Conservation (phyloP, 2,329 filamentous ascomycete genomes). For the Xylaria sp. region DNA sequence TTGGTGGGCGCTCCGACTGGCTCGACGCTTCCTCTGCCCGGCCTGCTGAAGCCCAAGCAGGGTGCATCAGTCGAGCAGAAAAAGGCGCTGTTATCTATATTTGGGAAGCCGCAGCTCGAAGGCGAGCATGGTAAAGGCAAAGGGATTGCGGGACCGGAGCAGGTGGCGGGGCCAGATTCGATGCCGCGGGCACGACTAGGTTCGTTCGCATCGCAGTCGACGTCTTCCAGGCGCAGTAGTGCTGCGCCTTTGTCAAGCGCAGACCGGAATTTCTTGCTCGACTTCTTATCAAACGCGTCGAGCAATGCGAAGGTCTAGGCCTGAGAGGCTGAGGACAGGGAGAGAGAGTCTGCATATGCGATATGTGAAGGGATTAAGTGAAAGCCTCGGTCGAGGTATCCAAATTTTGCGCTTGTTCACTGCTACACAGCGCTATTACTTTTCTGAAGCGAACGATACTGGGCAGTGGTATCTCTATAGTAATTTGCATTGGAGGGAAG, state of each 20-base stretch:
- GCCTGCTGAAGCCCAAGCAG: constrained; percentile 31
- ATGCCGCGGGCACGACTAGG: constrained; percentile 36
- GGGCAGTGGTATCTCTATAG: background rate
- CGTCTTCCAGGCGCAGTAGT: constrained; percentile 39
- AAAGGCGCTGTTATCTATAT: constrained; percentile 54
- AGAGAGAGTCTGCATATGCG: background rate
- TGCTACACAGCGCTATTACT: background rate
- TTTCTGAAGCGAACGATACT: background rate
- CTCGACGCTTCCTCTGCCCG: constrained; percentile 28
- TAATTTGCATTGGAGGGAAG: background rate
- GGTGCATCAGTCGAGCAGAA: constrained; percentile 40
- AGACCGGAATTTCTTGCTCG: constrained; percentile 70
- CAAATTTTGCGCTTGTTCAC: no score
- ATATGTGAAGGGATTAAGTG: background rate
- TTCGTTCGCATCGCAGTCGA: constrained; percentile 39
- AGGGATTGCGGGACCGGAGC: constrained; percentile 26
- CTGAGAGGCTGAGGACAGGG: background rate
- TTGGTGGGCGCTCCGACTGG: constrained; percentile 28
- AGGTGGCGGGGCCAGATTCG: constrained; percentile 18
- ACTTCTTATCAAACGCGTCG: constrained; percentile 60
- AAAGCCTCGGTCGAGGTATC: background rate
- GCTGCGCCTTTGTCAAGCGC: constrained; percentile 59
- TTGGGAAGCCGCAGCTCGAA: constrained; percentile 44
- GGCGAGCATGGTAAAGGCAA: constrained; percentile 30
- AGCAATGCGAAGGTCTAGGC: constrained; percentile 34